Evolutionary conservation across 441 rosid species (phyloP), one percentile per base, ranked within the genome.

Genomic region (Corymbia calophylla): DNA sequence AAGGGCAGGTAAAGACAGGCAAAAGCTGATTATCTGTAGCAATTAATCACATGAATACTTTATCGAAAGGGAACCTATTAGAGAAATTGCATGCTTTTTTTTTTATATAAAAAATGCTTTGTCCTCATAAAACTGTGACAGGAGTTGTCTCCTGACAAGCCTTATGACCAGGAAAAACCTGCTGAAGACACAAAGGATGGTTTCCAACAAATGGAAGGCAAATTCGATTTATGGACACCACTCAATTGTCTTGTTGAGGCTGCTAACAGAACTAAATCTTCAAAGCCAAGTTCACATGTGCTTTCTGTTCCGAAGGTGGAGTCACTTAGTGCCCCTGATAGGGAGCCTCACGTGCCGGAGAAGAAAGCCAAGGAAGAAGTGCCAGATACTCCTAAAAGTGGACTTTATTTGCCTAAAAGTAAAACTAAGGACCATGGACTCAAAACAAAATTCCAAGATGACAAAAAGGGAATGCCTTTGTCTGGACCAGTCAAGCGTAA

Each of bases 241-340:
- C 95, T 96, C 86, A 95, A 95, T 92, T 93, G 96, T 93, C 96
- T 95, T 89, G 96, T 95, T 91, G 98, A 96, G 93, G 98, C 96
- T 88, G 97, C 98, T 62, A 95, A 96, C 91, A 94, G 96, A 92
- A 94, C 96, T 89, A 96, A 94, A 92, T 93, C 95, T 55, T 92
- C 95, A 13, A 94, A 93, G 90, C 90, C 90, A 87, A 94, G 89
- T 92, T 92, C 94, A 66, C 95, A 91, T 87, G 94, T 93, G 86
- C 66, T 66, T 3, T 89, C 92, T 87, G 88, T 89, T 90, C 87
- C 90, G 44, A 94, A 92, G 88, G 58, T 92, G 85, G 95, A 94
- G 81, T 64, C 86, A 23, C 80, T 82, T 35, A 77, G 90, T 89
- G 88, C 55, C 53, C 82, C 88, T 87, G 90, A 90, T 82, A 47